These are phyloP conservation scores for Cryphonectria nitschkei DNA, from an alignment of 2,329 filamentous ascomycete species.

Conservation along the genomic window DNA sequence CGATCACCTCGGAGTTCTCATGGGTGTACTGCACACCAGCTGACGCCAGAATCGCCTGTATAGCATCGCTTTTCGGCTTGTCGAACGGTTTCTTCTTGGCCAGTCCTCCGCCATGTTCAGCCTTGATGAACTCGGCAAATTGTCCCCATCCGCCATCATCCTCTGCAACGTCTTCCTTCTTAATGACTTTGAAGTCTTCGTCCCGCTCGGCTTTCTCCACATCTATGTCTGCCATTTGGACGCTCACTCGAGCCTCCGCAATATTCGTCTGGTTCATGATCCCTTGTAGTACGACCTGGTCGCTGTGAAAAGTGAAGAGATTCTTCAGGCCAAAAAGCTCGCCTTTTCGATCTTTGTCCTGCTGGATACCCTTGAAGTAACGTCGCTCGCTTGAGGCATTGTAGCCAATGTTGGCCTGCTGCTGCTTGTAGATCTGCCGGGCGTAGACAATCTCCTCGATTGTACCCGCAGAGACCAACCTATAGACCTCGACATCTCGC, in stretches of 20 bases:
- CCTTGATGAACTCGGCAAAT: conserved; percentile 63
- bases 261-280: conserved; percentile 99
- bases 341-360: conserved; percentile 78
- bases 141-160: conserved; percentile 73
- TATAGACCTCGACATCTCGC: conserved; percentile 92
- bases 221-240: conserved; percentile 78
- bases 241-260: conserved; percentile 85
- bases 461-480: conserved; percentile 86
- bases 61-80: conserved; percentile 65
- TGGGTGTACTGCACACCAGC: conserved; percentile 95
- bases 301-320: conserved; percentile 78
- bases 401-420: conserved; percentile 97
- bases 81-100: conserved; percentile 42
- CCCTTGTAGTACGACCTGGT: conserved; percentile 82
- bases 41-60: conserved; percentile 85
- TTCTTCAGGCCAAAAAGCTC: conserved; percentile 93
- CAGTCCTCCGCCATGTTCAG: conserved; percentile 47
- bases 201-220: conserved; percentile 62
- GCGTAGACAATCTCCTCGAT: conserved; percentile 98
- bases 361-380: conserved; percentile 94
- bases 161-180: conserved; percentile 48
- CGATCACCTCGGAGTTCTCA: conserved; percentile 93
- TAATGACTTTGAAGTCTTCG: conserved; percentile 43
- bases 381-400: conserved; percentile 88
- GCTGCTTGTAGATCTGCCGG: conserved; percentile 97